These are phyloP conservation scores for Rhizopogon vesiculosus DNA, from an alignment of 768 basidiomycete genomes.

Conservation along the genomic window DNA sequence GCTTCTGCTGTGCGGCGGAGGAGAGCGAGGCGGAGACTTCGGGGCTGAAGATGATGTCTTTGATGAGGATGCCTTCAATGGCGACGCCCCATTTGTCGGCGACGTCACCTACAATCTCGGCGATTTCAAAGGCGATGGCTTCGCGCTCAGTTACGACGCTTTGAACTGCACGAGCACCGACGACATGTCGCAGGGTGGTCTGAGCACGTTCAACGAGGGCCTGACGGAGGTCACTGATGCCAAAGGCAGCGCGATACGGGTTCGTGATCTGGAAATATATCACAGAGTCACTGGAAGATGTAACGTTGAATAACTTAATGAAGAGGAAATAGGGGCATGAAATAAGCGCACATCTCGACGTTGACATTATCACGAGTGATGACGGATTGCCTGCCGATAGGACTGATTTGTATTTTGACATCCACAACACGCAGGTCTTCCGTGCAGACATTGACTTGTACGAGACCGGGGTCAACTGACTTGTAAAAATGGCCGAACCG, in stretches of 20 bases:
- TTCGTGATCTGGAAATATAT: constrained; percentile 89
- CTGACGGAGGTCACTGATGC: constrained; percentile 84
- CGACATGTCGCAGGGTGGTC: constrained; percentile 96
- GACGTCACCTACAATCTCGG: constrained; percentile 89
- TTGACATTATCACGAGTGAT: constrained; percentile 97
- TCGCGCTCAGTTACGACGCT: constrained; percentile 96
- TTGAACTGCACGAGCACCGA: constrained; percentile 93
- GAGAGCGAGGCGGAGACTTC: constrained; percentile 91
- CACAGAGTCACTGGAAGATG: constrained; percentile 69
- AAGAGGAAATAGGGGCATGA: neutral
- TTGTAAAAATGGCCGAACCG: constrained; percentile 97
- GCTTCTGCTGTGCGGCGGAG: constrained; percentile 94
- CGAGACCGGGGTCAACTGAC: constrained; percentile 89
- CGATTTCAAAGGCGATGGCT: constrained; percentile 94
- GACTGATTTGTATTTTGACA: constrained; percentile 92
- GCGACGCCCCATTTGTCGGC: constrained; percentile 97
- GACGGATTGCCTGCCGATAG: constrained; percentile 83
- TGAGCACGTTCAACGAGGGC: constrained; percentile 84
- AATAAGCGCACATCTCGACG: constrained; percentile 70
- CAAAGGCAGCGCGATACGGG: constrained; percentile 93
- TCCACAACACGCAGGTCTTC: constrained; percentile 84
- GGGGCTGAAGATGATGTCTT: constrained; percentile 88
- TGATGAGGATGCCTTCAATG: constrained; percentile 94
- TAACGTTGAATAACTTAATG: constrained; percentile 6
- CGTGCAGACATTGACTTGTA: constrained; percentile 91